Evolutionary conservation across 2,329 filamentous ascomycete genomes (phyloP), one percentile per base, ranked within the genome.

Genomic region (Colletotrichum magnum): DNA sequence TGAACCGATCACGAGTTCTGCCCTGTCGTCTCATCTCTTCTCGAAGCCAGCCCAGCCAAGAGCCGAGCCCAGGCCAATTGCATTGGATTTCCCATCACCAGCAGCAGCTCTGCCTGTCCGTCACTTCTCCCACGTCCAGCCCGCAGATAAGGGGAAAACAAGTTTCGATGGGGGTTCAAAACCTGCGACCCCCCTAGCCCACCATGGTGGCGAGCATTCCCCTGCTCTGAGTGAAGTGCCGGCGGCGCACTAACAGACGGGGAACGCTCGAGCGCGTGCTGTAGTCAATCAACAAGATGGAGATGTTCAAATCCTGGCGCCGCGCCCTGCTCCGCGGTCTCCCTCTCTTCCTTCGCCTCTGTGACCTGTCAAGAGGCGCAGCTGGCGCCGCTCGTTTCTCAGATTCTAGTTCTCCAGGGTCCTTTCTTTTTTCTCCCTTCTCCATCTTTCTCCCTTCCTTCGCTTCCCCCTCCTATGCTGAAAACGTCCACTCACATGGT

Each of bases 181-280:
- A 28, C 24, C 50, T 48, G 36, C 51, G 4, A 10, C 50, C 24
- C 58, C 48, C 48, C 51, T 56, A 21, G 36, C 39, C 61, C 32
- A 3, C 41, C 41, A n/a, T 15, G 9, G 56, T 52, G 62, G 51
- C 62, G 62, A 60, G 62, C 66, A 69, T 66, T 45, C 26, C 66
- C 66, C 62, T 69, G 66, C 36, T 41, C 7, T 10, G n/a, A 2
- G 1, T 13, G 15, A 52, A 50, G 43, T 60, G 62, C 62, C 45
- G 36, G 36, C 18, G 6, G 39, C 16, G 45, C 45, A 24, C 28
- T n/a, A 41, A 60, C 50, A 18, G 50, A 60, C 56, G 56, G 45
- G 62, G n/a, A 69, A 51, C 50, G 56, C 54, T 60, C 48, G 54
- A 68, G 45, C 65, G 60, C 45, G 28, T 47, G 64, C 64, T 39